These are phyloP conservation scores for Helotiales sp. DNA, from an alignment of 2,329 filamentous ascomycete species.

Conservation along the genomic window DNA sequence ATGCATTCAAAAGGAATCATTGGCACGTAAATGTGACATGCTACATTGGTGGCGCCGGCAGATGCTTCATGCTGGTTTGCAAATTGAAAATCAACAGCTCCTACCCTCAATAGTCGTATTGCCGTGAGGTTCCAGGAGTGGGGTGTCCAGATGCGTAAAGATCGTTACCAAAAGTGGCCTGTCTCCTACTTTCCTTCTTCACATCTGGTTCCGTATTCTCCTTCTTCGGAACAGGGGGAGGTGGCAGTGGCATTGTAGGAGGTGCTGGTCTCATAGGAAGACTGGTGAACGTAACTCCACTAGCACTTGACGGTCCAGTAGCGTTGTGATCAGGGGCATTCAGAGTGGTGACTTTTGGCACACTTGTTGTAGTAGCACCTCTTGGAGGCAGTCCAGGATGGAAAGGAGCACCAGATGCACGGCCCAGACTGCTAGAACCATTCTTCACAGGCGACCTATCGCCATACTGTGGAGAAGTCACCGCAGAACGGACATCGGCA, in stretches of 20 bases:
- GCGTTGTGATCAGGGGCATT: constrained; percentile 37
- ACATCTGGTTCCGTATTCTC: constrained; percentile 44
- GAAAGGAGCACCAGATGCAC: constrained; percentile 43
- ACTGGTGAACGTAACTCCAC: constrained; percentile 52
- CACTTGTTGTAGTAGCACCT: constrained; percentile 52
- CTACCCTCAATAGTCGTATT: constrained; percentile 16
- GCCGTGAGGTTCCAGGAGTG: constrained; percentile 17
- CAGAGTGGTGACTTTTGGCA: constrained; percentile 47
- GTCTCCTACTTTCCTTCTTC: constrained; percentile 52
- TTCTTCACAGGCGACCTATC: constrained; percentile 36
- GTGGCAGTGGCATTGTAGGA: constrained; percentile 57
- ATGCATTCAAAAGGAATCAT: constrained; percentile 9
- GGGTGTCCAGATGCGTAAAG: constrained; percentile 31
- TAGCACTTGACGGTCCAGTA: constrained; percentile 44
- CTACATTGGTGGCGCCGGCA: constrained; percentile 17
- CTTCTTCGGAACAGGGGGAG: constrained; percentile 53
- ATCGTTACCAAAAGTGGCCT: constrained; percentile 50
- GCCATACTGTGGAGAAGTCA: constrained; percentile 46
- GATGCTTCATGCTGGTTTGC: constrained; percentile 22
- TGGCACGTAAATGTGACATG: not conserved
- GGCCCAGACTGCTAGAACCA: constrained; percentile 47
- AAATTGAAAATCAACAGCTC: not conserved
- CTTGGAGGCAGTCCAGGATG: constrained; percentile 49
- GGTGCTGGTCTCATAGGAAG: constrained; percentile 65
- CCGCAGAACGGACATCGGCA: constrained; percentile 43